A percentile compares a stretch with the other conserved stretches of the same genome.
Evolutionary conservation across 2,329 filamentous ascomycete species (phyloP).

Genomic region (Colletotrichum simmondsii): DNA sequence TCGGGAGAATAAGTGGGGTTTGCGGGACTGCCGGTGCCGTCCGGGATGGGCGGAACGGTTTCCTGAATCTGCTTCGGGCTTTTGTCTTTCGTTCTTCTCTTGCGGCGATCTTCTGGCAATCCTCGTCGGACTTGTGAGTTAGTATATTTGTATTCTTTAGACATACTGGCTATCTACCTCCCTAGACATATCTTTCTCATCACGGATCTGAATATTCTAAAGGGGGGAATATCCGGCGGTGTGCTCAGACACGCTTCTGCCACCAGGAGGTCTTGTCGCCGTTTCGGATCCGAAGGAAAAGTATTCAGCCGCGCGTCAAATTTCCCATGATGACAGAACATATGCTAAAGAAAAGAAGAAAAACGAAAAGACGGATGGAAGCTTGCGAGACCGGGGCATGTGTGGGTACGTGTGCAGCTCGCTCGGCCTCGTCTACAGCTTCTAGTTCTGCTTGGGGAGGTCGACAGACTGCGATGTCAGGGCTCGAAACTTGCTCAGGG

Average conservation of each 20-base stretch:
- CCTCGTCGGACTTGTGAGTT: background rate
- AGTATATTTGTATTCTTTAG: too few species aligned
- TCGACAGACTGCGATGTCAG: background rate
- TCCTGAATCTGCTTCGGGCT: background rate
- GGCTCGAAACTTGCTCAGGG: background rate
- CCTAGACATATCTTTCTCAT: background rate
- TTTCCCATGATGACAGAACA: background rate
- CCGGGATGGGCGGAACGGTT: background rate
- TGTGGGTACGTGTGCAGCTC: background rate
- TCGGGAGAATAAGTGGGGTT: slow-evolving; percentile 1
- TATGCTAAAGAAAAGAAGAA: background rate
- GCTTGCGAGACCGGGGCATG: background rate
- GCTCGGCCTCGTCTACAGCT: background rate
- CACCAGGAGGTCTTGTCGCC: background rate
- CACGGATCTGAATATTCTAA: background rate
- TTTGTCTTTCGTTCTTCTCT: background rate
- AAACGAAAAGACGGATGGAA: background rate
- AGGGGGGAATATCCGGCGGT: slow-evolving; percentile 4
- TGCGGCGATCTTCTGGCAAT: too few species aligned
- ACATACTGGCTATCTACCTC: too few species aligned
- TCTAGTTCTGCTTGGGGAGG: background rate
- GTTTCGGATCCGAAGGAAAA: background rate
- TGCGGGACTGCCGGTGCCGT: background rate
- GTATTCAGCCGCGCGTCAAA: slow-evolving; percentile 3
- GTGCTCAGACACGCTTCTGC: slow-evolving; percentile 21